phyloP scores from a whole-genome alignment of 495 filamentous ascomycete species.

The Cercophora sp. region DNA sequence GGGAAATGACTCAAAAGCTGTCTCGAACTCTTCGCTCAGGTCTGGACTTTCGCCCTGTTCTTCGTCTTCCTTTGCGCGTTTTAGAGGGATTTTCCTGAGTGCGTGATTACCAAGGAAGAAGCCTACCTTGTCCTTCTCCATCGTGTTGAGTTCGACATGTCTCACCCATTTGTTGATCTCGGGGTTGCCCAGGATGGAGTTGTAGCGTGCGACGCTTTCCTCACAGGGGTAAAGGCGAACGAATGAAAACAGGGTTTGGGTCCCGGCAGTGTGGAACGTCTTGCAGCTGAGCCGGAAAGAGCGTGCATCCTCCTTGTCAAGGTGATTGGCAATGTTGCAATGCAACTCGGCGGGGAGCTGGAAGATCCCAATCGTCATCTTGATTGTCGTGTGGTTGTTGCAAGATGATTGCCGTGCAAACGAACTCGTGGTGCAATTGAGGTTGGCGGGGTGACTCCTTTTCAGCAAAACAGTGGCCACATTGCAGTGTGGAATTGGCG shows the following conservation, averaged over 20 bases:
- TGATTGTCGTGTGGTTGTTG: too few species aligned
- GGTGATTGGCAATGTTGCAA: neutral
- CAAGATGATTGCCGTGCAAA: too few species aligned
- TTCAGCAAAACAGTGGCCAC: too few species aligned
- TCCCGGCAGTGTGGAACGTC: neutral
- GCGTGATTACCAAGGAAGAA: too few species aligned
- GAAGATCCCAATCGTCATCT: too few species aligned
- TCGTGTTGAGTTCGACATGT: neutral
- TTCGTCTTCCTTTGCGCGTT: too few species aligned
- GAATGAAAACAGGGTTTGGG: neutral
- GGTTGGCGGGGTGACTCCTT: too few species aligned
- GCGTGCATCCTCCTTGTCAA: neutral
- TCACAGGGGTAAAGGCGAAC: neutral
- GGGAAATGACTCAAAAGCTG: neutral
- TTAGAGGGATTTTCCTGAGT: too few species aligned
- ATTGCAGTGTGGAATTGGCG: too few species aligned
- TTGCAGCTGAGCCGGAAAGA: constrained; percentile 1
- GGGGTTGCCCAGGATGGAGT: neutral
- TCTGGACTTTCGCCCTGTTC: neutral
- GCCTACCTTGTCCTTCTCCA: neutral
- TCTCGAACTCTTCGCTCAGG: neutral
- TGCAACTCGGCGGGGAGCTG: neutral
- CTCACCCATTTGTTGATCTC: neutral
- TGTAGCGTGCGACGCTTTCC: neutral
- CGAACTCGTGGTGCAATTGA: too few species aligned